Evolutionary conservation across 31 red algal species (phyloP).

Genomic region (Bonnemaisonia californica): DNA sequence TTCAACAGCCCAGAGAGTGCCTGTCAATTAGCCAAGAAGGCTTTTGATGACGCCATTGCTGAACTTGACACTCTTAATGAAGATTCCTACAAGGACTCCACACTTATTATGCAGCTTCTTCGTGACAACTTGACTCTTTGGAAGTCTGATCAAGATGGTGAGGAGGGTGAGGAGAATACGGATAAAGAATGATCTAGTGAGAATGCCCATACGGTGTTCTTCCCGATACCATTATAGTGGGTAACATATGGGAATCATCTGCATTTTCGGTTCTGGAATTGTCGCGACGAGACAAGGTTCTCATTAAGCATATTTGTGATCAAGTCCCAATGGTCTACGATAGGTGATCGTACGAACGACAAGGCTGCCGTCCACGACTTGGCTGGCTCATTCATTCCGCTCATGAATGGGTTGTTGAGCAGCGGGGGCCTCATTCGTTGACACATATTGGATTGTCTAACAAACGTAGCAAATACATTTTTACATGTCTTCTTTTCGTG

Average conservation of each 20-base stretch:
- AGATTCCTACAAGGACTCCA: slow-evolving; percentile 95
- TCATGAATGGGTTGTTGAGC: neutral
- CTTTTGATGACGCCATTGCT: slow-evolving; percentile 97
- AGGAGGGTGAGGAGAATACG: slow-evolving; percentile 68
- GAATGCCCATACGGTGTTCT: slow-evolving; percentile 5
- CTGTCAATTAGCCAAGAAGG: slow-evolving; percentile 93
- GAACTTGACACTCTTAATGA: slow-evolving; percentile 94
- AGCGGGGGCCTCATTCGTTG: neutral
- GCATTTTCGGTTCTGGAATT: slow-evolving; percentile 3
- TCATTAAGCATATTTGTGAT: neutral
- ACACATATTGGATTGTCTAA: slow-evolving; percentile 36
- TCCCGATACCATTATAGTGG: slow-evolving; percentile 13
- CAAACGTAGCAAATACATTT: slow-evolving; percentile 48
- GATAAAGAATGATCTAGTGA: slow-evolving; percentile 45
- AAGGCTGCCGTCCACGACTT: neutral
- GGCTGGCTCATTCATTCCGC: slow-evolving; percentile 11
- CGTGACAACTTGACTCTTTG: slow-evolving; percentile 96
- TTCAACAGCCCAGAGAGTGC: slow-evolving; percentile 94
- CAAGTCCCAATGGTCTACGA: neutral
- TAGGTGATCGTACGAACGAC: neutral
- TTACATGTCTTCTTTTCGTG: slow-evolving; percentile 33
- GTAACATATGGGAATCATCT: slow-evolving; percentile 1
- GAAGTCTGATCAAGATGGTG: slow-evolving; percentile 78
- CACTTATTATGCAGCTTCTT: slow-evolving; percentile 98
- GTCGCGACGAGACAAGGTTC: neutral